Evolutionary conservation across 2,329 filamentous ascomycete genomes (phyloP).

Genomic region (Tolypocladium amazonense): DNA sequence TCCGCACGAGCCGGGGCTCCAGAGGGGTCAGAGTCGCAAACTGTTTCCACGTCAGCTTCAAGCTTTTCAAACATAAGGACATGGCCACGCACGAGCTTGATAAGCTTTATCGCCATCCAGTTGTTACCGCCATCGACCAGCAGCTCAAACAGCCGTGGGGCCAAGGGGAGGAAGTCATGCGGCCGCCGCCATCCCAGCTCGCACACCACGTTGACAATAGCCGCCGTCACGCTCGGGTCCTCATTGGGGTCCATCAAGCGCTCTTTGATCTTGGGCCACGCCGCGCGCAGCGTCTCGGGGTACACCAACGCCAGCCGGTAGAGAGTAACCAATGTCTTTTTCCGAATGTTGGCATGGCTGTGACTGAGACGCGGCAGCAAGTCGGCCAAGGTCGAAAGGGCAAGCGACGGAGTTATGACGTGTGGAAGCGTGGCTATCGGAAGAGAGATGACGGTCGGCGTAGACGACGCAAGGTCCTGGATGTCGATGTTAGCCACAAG

Average conservation of each 20-base stretch:
- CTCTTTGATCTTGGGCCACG: slow-evolving; percentile 97
- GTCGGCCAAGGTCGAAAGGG: slow-evolving; percentile 80
- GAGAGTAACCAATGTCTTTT: slow-evolving; percentile 91
- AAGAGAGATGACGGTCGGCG: slow-evolving; percentile 68
- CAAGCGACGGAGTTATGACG: slow-evolving; percentile 84
- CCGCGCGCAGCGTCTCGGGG: slow-evolving; percentile 80
- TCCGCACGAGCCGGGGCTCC: slow-evolving; percentile 83
- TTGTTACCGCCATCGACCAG: slow-evolving; percentile 90
- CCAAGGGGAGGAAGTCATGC: slow-evolving; percentile 85
- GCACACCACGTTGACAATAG: slow-evolving; percentile 94
- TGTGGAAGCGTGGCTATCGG: slow-evolving; percentile 88
- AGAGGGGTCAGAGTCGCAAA: slow-evolving; percentile 91
- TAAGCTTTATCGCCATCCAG: slow-evolving; percentile 99
- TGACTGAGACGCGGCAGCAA: slow-evolving; percentile 79
- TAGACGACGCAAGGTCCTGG: slow-evolving; percentile 60
- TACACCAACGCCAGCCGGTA: slow-evolving; percentile 94
- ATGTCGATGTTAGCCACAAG: not conserved
- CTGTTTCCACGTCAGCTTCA: slow-evolving; percentile 30
- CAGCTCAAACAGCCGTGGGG: slow-evolving; percentile 83
- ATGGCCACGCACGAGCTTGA: slow-evolving; percentile 63
- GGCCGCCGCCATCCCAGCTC: slow-evolving; percentile 91
- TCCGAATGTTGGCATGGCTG: slow-evolving; percentile 74
- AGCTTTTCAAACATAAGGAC: not conserved
- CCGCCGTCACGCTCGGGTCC: slow-evolving; percentile 86
- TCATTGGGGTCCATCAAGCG: slow-evolving; percentile 81